Evolutionary conservation across 2,329 filamentous ascomycete genomes (phyloP), one percentile per base, ranked within the genome.

Genomic region (Ophiocordyceps unilateralis): DNA sequence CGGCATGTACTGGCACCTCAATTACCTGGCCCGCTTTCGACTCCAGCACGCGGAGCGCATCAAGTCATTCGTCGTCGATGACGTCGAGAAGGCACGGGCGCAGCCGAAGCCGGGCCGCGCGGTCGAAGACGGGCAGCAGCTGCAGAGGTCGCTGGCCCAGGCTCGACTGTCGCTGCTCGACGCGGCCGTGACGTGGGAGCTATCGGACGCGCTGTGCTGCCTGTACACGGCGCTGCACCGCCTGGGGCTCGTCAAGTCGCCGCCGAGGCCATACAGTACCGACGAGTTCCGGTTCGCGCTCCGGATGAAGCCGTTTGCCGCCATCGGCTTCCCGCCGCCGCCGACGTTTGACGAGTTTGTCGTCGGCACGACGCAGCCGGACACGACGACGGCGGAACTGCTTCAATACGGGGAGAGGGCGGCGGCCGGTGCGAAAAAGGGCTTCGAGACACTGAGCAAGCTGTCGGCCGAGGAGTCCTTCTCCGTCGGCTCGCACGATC

Each of bases 1-100:
- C 1, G 78, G 77, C 21, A 93, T 95, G 83, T 96, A 96, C 59
- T 91, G 83, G 78, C 87, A 94, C 58, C 65, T 94, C 48, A 75
- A 83, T 50, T 75, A 84, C 63, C 64, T 93, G 46, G 67, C 82
- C 54, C 73, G 78, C 55, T 75, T 81, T 44, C 68, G 81, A 47
- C 62, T 76, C 39, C 70, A 77, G 55, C 76, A 95, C 53, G 64
- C 82, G 21, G 79, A 86, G 50, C 74, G 83, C 43, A 85, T 91
- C 51, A 75, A 79, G 51, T 68, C 72, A 2, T 85, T 84, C 50
- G 69, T 78, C 7, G 58, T 69, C 36, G 60, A 58, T 14, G 61
- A 55, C 39, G 53, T 61, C 5, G 60, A 66, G 19, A 51, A 56
- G 24, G 52, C 45, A 19, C 49, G 51, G 14, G 43, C 42, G 24